These are phyloP conservation scores for Physcomitrium patens DNA, from an alignment of 225 moss, liverwort and hornwort species.

Conservation along the genomic window DNA sequence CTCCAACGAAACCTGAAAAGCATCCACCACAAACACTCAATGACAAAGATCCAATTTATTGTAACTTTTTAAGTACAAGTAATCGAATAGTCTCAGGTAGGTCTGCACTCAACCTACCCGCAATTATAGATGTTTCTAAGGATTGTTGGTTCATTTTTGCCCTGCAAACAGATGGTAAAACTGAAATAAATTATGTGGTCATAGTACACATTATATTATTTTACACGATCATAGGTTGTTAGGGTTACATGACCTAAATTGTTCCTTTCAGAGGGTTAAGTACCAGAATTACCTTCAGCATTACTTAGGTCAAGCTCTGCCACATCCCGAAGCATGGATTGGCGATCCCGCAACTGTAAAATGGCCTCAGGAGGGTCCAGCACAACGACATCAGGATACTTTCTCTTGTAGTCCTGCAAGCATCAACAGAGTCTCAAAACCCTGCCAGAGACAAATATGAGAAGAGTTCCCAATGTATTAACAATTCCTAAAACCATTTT, in stretches of 20 bases:
- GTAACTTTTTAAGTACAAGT: constrained; percentile 21
- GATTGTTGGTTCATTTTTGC: constrained; percentile 46
- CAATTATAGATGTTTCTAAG: constrained; percentile 32
- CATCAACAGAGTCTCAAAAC: constrained; percentile 37
- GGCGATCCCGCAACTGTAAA: constrained; percentile 53
- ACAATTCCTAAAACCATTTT: neutral
- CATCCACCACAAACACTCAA: constrained; percentile 20
- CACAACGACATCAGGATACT: constrained; percentile 52
- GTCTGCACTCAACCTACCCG: constrained; percentile 55
- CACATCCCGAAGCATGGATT: constrained; percentile 59
- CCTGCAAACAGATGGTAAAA: constrained; percentile 55
- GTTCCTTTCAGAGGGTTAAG: neutral
- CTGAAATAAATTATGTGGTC: constrained; percentile 46
- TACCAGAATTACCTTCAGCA: constrained; percentile 46
- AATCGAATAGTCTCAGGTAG: constrained; percentile 27
- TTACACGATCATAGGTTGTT: constrained; percentile 12
- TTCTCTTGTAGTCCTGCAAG: constrained; percentile 57
- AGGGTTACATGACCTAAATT: constrained; percentile 17
- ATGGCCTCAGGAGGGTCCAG: constrained; percentile 60
- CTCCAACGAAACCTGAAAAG: constrained; percentile 52
- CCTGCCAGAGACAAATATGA: constrained; percentile 23
- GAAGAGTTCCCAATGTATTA: constrained; percentile 16
- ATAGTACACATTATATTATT: constrained; percentile 21
- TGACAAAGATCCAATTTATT: neutral
- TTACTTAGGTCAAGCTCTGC: constrained; percentile 48